Evolutionary conservation across 371 early-diverging fungal species (phyloP), one percentile per base, ranked within the genome.

Genomic region (Rhizopus delemar): DNA sequence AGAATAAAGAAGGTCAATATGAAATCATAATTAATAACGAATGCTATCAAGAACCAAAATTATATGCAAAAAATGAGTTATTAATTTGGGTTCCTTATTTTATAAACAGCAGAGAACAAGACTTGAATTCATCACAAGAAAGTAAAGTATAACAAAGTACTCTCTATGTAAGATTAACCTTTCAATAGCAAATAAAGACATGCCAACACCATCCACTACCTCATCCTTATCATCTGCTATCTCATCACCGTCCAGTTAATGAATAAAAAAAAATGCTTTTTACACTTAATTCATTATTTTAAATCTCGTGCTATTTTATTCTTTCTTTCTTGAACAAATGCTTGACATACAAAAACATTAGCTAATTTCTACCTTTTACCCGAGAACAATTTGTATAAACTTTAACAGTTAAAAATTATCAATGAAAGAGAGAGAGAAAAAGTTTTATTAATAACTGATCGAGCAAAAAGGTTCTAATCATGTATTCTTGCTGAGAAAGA

Each of bases 51-150:
- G 43, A 28, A 12, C 33, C 35, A 8, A 13, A 4, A 16, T 22
- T 56, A 34, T 50, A 56, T 32, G 65, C 56, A 13, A 55, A 65
- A 46, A 29, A 12, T 33, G 65, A 65, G 32, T 15, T 51, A 12
- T 34, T 65, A 22, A 65, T 59, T 5, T 65, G 65, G 65, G 60
- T 56, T 5, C 65, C 65, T 36, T 65, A 59, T 51, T 54, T 59
- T 52, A 60, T 59, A 34, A 49, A 59, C 29, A 32, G 22, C 22
- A 22, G 22, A 22, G 22, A 41, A 28, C 53, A 65, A 53, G 60
- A 56, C 53, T 57, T 62, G 57, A 62, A 57, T 52, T 57, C 52
- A 62, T 57, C 63, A 52, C 57, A 59, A 34, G 51, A 63, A 36
- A 15, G 31, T 36, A 52, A 39, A 1, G 39, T 11, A 38, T 8